phyloP scores from a whole-genome alignment of 306 rosid species.

The Prunus kanzakura region DNA sequence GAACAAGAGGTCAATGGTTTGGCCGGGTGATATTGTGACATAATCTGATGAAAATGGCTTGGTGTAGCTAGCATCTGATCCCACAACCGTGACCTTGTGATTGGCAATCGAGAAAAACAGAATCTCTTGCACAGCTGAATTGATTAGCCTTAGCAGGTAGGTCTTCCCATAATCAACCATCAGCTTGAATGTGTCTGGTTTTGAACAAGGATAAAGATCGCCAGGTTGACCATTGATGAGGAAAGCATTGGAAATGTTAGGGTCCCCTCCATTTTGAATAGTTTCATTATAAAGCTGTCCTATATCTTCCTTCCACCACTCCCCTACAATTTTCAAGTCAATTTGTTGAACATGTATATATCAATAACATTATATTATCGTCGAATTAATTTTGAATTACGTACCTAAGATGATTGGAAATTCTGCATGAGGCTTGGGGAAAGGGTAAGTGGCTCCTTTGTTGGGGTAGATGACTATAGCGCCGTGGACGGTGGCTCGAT shows the following conservation, averaged over 20 bases:
- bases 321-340: slow-evolving; percentile 12
- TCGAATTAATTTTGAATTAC: background rate
- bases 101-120: slow-evolving; percentile 23
- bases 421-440: slow-evolving; percentile 35
- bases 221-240: slow-evolving; percentile 36
- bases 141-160: slow-evolving; percentile 29
- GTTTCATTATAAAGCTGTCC: slow-evolving; percentile 3
- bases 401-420: slow-evolving; percentile 50
- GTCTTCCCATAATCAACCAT: slow-evolving; percentile 23
- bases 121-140: slow-evolving; percentile 3
- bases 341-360: background rate
- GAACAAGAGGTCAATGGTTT: slow-evolving; percentile 26
- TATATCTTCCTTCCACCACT: slow-evolving; percentile 32
- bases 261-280: slow-evolving; percentile 11
- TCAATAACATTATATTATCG: too few species aligned
- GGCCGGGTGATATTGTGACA: slow-evolving; percentile 26
- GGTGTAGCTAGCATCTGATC: slow-evolving; percentile 29
- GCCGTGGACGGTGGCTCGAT: slow-evolving; percentile 58
- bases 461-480: slow-evolving; percentile 43
- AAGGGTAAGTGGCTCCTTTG: slow-evolving; percentile 27
- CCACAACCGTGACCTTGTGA: slow-evolving; percentile 28
- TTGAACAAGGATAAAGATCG: slow-evolving; percentile 27
- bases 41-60: slow-evolving; percentile 24
- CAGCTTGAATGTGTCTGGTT: slow-evolving; percentile 12
- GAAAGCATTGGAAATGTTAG: slow-evolving; percentile 17